A percentile compares a stretch with the other conserved stretches of the same genome.
Evolutionary conservation across 768 basidiomycete genomes (phyloP).

Genomic region (Podaxis mareebaensis): DNA sequence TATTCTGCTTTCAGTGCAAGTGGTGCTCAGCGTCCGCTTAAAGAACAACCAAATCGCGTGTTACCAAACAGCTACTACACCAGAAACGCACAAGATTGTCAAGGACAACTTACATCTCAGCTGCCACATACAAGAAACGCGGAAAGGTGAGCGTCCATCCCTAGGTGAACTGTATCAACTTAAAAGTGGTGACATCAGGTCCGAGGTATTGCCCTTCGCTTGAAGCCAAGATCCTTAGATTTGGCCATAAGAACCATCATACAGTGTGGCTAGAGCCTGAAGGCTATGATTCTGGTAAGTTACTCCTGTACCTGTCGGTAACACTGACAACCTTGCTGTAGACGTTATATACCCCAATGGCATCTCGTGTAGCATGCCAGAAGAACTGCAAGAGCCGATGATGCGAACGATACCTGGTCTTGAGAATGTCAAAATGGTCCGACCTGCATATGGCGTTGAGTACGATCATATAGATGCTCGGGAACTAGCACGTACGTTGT

Average conservation of each 20-base stretch:
- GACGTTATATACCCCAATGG: slow-evolving; percentile 92
- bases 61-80: slow-evolving; percentile 72
- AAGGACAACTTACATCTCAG: slow-evolving; percentile 74
- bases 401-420: slow-evolving; percentile 84
- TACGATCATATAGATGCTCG: slow-evolving; percentile 90
- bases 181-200: slow-evolving; percentile 40
- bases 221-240: slow-evolving; percentile 83
- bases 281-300: slow-evolving; percentile 80
- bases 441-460: slow-evolving; percentile 90
- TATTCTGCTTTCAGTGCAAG: neutral
- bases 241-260: slow-evolving; percentile 69
- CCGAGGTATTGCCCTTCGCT: slow-evolving; percentile 92
- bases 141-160: slow-evolving; percentile 57
- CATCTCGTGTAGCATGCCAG: slow-evolving; percentile 83
- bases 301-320: neutral
- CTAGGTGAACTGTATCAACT: neutral
- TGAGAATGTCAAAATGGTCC: slow-evolving; percentile 80
- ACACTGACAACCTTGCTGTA: slow-evolving; percentile 26
- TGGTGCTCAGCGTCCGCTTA: neutral
- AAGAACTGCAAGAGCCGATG: slow-evolving; percentile 81
- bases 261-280: slow-evolving; percentile 91
- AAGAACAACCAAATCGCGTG: slow-evolving; percentile 76
- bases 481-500: slow-evolving; percentile 66
- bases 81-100: slow-evolving; percentile 73
- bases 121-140: slow-evolving; percentile 86